Conservation (phyloP, 75 land plant genomes). For the Selaginella tamariscina region DNA sequence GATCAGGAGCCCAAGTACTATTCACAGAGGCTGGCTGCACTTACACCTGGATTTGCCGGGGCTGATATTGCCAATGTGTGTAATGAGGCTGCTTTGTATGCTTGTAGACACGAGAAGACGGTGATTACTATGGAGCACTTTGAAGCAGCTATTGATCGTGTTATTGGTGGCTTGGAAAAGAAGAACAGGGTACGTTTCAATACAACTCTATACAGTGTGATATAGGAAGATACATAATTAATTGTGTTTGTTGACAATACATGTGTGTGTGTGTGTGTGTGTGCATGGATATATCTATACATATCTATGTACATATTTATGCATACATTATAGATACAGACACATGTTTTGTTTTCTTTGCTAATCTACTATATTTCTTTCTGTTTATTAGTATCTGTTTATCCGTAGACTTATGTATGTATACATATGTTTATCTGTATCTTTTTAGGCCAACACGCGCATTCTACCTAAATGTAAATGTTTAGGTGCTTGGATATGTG, state of each 20-base stretch:
- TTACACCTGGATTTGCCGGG: slow-evolving; percentile 87
- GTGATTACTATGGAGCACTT: slow-evolving; percentile 74
- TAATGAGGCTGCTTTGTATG: slow-evolving; percentile 91
- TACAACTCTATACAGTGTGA: background rate
- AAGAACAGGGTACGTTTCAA: slow-evolving; percentile 57
- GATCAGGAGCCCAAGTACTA: slow-evolving; percentile 53
- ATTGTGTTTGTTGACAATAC: too few species aligned
- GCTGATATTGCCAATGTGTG: slow-evolving; percentile 98
- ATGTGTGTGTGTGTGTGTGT: too few species aligned
- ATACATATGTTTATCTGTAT: too few species aligned
- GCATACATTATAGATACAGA: too few species aligned
- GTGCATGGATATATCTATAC: too few species aligned
- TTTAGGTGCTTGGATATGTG: too few species aligned
- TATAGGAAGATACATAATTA: too few species aligned
- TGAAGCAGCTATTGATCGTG: slow-evolving; percentile 89
- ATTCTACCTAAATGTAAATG: too few species aligned
- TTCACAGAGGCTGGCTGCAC: slow-evolving; percentile 64
- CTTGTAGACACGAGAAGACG: slow-evolving; percentile 60
- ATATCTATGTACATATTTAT: too few species aligned
- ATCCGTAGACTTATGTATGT: background rate
- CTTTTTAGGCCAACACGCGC: too few species aligned
- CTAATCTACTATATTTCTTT: too few species aligned
- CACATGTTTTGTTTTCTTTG: too few species aligned
- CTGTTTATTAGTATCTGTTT: background rate
- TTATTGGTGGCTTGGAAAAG: slow-evolving; percentile 97